These are phyloP conservation scores for Metschnikowia santaceciliae DNA, from an alignment of 805 yeast genomes.

Conservation along the genomic window DNA sequence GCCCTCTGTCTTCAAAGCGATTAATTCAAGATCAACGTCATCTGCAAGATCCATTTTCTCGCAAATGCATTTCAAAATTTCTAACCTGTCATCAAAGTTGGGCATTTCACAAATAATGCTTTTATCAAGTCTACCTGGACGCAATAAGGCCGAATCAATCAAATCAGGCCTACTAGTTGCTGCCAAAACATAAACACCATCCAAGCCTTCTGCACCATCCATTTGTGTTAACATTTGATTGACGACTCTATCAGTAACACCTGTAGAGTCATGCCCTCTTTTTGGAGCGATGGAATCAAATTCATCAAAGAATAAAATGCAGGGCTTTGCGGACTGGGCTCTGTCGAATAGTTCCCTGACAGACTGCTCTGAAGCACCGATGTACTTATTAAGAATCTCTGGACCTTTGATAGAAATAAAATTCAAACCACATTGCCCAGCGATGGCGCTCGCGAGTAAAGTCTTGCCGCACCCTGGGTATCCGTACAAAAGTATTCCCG, in stretches of 20 bases:
- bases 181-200: constrained; percentile 93
- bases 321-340: constrained; percentile 93
- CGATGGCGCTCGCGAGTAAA: constrained; percentile 85
- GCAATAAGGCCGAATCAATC: constrained; percentile 87
- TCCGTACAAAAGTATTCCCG: constrained; percentile 88
- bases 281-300: constrained; percentile 97
- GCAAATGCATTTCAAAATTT: constrained; percentile 59
- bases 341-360: constrained; percentile 90
- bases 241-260: constrained; percentile 96
- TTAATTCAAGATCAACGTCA: constrained; percentile 46
- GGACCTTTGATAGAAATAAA: constrained; percentile 95
- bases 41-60: constrained; percentile 54
- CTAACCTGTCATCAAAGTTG: constrained; percentile 59
- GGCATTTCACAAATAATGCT: constrained; percentile 91
- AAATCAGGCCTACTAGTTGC: constrained; percentile 96
- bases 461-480: constrained; percentile 99
- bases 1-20: constrained; percentile 65
- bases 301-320: constrained; percentile 89
- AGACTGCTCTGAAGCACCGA: constrained; percentile 95
- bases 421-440: constrained; percentile 89
- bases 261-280: constrained; percentile 96
- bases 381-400: constrained; percentile 88
- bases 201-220: constrained; percentile 99
- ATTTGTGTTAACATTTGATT: constrained; percentile 95
- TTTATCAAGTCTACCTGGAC: constrained; percentile 96